These are phyloP conservation scores for Tuber umbilicatum DNA, from an alignment of 495 filamentous ascomycete species.

Conservation along the genomic window DNA sequence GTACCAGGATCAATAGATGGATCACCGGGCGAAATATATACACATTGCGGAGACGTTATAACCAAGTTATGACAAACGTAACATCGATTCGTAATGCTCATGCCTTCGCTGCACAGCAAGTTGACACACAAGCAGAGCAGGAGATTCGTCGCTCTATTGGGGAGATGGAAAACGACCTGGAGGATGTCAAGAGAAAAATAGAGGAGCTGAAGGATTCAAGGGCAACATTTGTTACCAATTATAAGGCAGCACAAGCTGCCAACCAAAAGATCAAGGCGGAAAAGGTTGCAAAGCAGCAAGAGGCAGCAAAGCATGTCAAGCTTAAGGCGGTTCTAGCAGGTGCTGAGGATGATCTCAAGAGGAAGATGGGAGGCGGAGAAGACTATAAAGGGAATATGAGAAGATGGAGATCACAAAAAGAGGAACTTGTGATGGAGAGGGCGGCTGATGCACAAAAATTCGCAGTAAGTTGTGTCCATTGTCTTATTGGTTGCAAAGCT, in stretches of 20 bases:
- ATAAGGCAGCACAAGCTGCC: conserved; percentile 24
- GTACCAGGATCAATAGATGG: conserved; percentile 42
- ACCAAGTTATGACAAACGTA: not conserved
- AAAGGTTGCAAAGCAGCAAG: conserved; percentile 35
- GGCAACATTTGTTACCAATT: conserved; percentile 25
- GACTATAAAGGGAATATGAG: conserved; percentile 39
- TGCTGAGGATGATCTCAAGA: conserved; percentile 37
- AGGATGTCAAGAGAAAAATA: conserved; percentile 43
- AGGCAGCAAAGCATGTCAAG: conserved; percentile 28
- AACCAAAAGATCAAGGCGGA: conserved; percentile 27
- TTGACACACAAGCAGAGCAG: conserved; percentile 38
- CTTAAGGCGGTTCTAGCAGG: conserved; percentile 22
- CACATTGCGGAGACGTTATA: conserved; percentile 1
- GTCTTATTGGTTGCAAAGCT: conserved; percentile 10
- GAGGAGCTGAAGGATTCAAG: conserved; percentile 10
- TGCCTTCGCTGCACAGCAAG: conserved; percentile 37
- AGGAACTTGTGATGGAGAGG: conserved; percentile 56
- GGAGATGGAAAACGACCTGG: conserved; percentile 45
- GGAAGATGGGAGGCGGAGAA: conserved; percentile 18
- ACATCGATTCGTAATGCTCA: conserved; percentile 10
- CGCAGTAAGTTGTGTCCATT: conserved; percentile 47
- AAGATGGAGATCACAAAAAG: conserved; percentile 50
- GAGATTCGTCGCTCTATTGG: conserved; percentile 43
- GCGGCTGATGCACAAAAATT: conserved; percentile 59
- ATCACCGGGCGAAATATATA: conserved; percentile 25